Evolutionary conservation across 805 yeast species (phyloP), one percentile per base, ranked within the genome.

Genomic region (Cyberlindnera americana): DNA sequence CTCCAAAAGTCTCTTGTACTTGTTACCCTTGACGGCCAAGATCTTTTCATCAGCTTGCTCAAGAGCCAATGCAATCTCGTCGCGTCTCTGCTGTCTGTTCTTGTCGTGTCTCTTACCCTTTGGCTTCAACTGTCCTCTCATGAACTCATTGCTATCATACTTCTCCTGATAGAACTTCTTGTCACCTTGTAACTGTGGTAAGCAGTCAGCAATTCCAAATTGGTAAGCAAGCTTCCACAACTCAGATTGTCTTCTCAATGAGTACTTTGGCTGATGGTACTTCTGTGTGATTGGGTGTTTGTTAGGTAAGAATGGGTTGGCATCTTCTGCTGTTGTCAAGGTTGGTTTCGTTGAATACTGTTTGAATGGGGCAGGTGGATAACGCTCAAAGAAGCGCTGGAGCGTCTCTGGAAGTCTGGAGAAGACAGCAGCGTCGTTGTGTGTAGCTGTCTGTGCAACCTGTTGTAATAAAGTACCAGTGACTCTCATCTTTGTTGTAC

Each of bases 251-350:
- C 91, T 77, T 65, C 96, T 77, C 55, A 81, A 67, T 8, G 95
- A 85, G 63, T 77, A 85, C 50, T 78, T 72, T 19, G 97, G 86
- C 43, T 78, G 77, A 53, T 86, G 95, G 66, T 81, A 77, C 51
- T 66, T 70, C n/a, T 83, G 77, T 17, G 95, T 87, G 17, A 83
- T 75, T 16, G 95, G 88, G 60, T 89, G 89, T 55, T 75, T 83
- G 61, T 87, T 89, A 18, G 95, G 82, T 40, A 87, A 62, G 61
- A 90, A 90, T 38, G 97, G 97, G 62, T 90, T 90, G 51, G 89
- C 84, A 44, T 77, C 75, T 17, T 75, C 72, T 35, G 88, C 90
- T 35, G 65, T 66, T 17, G 85, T 79, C 21, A 76, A 65, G 2
- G 85, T 75, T 37, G 95, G 83, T 46, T 70, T 72, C 3, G 70